These are phyloP conservation scores for Globisporangium lucens DNA, from an alignment of 352 stramenopile genomes.

Conservation along the genomic window DNA sequence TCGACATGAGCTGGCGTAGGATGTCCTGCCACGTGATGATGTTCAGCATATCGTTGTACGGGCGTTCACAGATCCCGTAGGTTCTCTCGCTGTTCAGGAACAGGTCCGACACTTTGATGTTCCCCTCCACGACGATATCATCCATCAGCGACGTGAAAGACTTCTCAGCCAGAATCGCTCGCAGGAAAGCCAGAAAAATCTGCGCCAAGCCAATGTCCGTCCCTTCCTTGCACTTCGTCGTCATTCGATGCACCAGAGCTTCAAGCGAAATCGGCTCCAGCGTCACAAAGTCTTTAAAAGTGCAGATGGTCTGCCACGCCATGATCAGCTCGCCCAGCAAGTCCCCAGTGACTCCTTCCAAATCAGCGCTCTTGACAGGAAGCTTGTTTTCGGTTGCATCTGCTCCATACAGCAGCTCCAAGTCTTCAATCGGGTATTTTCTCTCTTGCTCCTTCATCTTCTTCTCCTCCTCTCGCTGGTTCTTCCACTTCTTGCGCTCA, in stretches of 20 bases:
- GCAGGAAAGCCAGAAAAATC: constrained; percentile 75
- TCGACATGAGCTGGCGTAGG: constrained; percentile 77
- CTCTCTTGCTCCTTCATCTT: constrained; percentile 56
- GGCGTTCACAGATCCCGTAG: constrained; percentile 72
- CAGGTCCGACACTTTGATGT: constrained; percentile 76
- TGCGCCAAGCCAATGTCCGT: constrained; percentile 48
- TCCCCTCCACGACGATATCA: constrained; percentile 76
- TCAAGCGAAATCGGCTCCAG: constrained; percentile 64
- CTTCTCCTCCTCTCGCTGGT: constrained; percentile 61
- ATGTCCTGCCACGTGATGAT: constrained; percentile 85
- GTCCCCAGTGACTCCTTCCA: constrained; percentile 51
- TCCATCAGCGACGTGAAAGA: constrained; percentile 74
- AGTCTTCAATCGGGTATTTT: constrained; percentile 74
- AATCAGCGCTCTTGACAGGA: constrained; percentile 31
- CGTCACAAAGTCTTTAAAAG: constrained; percentile 67
- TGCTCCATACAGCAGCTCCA: constrained; percentile 49
- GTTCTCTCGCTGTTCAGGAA: constrained; percentile 69
- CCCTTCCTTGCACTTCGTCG: constrained; percentile 35
- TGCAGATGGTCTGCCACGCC: constrained; percentile 73
- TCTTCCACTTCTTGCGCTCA: constrained; percentile 42
- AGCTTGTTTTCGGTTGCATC: constrained; percentile 28
- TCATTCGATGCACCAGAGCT: constrained; percentile 51
- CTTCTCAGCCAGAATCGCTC: constrained; percentile 72
- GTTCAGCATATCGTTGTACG: constrained; percentile 70
- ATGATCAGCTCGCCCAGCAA: constrained; percentile 77